Conservation (phyloP, 1,284 basidiomycete species). For the Cryptococcus floricola region DNA sequence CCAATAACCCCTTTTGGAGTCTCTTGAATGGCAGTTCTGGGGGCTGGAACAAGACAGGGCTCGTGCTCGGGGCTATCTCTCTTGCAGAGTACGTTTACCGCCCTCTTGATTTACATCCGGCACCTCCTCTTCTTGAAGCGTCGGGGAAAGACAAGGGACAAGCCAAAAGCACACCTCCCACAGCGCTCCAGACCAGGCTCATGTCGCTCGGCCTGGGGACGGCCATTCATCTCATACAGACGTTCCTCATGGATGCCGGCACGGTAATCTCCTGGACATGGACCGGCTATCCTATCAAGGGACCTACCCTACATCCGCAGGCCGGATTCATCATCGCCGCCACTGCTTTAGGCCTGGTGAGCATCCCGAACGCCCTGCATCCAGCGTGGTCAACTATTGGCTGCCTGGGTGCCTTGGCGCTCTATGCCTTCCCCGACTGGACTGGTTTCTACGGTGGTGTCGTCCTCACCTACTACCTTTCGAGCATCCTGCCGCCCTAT, state of each 20-base stretch:
- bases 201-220: slow-evolving; percentile 62
- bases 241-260: slow-evolving; percentile 71
- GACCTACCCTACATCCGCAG: slow-evolving; percentile 71
- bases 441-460: slow-evolving; percentile 68
- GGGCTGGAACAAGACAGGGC: slow-evolving; percentile 67
- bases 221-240: slow-evolving; percentile 72
- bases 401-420: slow-evolving; percentile 47
- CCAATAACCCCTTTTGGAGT: slow-evolving; percentile 85
- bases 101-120: slow-evolving; percentile 33
- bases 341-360: slow-evolving; percentile 53
- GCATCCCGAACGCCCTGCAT: neutral
- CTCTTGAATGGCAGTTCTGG: slow-evolving; percentile 65
- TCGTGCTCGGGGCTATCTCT: slow-evolving; percentile 49
- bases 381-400: slow-evolving; percentile 1
- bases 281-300: slow-evolving; percentile 76
- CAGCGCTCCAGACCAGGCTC: slow-evolving; percentile 15
- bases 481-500: slow-evolving; percentile 61
- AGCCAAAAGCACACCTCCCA: slow-evolving; percentile 12
- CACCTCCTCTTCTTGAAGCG: slow-evolving; percentile 18
- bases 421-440: slow-evolving; percentile 69
- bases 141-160: neutral
- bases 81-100: slow-evolving; percentile 40
- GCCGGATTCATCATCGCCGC: slow-evolving; percentile 66
- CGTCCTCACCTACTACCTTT: slow-evolving; percentile 63
- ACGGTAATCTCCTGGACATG: slow-evolving; percentile 87